Conservation (phyloP, 257 asterid species). For the Ballota nigra region DNA sequence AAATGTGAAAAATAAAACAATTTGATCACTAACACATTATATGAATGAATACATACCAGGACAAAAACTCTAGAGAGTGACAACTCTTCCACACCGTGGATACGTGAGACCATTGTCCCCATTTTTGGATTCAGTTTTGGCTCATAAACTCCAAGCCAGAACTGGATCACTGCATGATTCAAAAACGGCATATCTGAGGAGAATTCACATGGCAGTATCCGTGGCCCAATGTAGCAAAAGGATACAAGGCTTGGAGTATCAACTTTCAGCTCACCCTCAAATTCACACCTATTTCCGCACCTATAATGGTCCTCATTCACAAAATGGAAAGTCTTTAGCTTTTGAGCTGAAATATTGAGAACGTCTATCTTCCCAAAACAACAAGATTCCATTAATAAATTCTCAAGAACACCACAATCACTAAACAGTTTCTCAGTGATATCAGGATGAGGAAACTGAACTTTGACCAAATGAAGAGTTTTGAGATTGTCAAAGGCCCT, state of each 20-base stretch:
- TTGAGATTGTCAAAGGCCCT: conserved; percentile 18
- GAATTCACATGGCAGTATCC: not conserved
- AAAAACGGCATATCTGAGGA: conserved; percentile 16
- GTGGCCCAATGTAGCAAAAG: conserved; percentile 15
- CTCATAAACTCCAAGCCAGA: not conserved
- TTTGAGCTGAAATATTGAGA: conserved; percentile 18
- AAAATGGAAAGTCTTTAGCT: conserved; percentile 23
- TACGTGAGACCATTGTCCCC: conserved; percentile 2
- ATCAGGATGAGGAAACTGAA: conserved; percentile 19
- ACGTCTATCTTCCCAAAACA: not conserved
- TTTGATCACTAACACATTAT: not conserved
- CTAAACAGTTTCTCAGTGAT: conserved; percentile 18
- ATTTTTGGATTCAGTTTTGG: not conserved
- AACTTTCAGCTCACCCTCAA: conserved; percentile 13
- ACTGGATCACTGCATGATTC: not conserved
- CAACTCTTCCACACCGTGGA: not conserved
- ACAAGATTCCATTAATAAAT: conserved; percentile 22
- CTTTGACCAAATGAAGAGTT: conserved; percentile 20
- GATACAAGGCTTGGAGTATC: conserved; percentile 23
- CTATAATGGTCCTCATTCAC: conserved; percentile 4
- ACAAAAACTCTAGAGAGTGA: not conserved
- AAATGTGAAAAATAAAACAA: not conserved
- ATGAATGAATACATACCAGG: conserved; percentile 17
- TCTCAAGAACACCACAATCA: conserved; percentile 22
- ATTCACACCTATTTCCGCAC: not conserved